Evolutionary conservation across 2,329 filamentous ascomycete species (phyloP).

Genomic region (Colletotrichum lupini): DNA sequence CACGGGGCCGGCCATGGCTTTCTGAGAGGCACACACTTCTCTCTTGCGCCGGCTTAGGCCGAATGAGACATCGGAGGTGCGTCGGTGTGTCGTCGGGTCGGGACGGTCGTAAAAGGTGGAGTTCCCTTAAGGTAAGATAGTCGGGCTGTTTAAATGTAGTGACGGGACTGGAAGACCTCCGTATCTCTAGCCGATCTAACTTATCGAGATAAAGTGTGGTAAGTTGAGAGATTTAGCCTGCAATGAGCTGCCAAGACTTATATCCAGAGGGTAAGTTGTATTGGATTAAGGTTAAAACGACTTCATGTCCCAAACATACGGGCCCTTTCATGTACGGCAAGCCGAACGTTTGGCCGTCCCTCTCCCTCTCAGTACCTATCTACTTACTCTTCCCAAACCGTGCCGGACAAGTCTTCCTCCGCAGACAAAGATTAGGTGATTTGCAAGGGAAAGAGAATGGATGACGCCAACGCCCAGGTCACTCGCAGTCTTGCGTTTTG

Average conservation of each 20-base stretch:
- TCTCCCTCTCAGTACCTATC: background rate
- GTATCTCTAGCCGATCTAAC: background rate
- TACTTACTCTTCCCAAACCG: too few relatives aligned
- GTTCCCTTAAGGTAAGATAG: background rate
- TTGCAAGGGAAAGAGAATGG: background rate
- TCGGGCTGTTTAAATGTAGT: background rate
- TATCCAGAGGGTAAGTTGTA: background rate
- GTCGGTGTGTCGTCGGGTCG: background rate
- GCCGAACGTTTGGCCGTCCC: background rate
- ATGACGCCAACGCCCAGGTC: slow-evolving; percentile 29
- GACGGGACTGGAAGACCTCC: background rate
- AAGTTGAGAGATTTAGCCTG: background rate
- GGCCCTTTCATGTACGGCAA: background rate
- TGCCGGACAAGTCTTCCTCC: slow-evolving; percentile 28
- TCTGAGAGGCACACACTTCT: background rate
- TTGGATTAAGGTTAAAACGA: background rate
- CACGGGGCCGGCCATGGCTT: slow-evolving; percentile 19
- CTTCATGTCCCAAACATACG: background rate
- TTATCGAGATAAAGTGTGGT: background rate
- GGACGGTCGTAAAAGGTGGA: background rate
- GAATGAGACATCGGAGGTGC: background rate
- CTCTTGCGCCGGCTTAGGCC: background rate
- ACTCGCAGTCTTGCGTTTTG: background rate
- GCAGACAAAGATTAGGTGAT: background rate
- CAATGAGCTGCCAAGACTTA: background rate